A percentile compares a stretch with the other conserved stretches of the same genome.
These are phyloP conservation scores for Penicillium verhagenii DNA, from an alignment of 495 filamentous ascomycete species.

Conservation along the genomic window DNA sequence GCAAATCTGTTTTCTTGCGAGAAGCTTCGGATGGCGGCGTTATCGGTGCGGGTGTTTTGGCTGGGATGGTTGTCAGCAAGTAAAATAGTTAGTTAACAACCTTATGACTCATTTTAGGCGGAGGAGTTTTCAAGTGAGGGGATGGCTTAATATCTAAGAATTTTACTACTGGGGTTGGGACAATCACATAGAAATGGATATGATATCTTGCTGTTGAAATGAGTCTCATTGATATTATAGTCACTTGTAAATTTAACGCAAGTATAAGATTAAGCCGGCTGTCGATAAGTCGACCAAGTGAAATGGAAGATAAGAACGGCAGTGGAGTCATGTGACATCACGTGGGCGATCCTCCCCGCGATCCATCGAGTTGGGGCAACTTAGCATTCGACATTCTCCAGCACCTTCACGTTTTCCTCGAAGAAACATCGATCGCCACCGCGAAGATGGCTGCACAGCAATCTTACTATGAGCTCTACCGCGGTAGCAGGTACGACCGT, in stretches of 20 bases:
- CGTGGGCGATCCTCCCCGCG: slow-evolving; percentile 17
- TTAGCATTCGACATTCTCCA: slow-evolving; percentile 20
- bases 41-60: slow-evolving; percentile 72
- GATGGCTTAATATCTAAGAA: slow-evolving; percentile 1
- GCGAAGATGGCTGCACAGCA: slow-evolving; percentile 31
- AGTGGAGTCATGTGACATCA: slow-evolving; percentile 18
- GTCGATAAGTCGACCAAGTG: too few relatives aligned
- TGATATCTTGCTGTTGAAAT: slow-evolving; percentile 2
- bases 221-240: too few relatives aligned
- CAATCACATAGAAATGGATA: slow-evolving; percentile 18
- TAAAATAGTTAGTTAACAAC: slow-evolving; percentile 12
- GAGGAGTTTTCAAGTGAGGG: slow-evolving; percentile 6
- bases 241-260: too few relatives aligned
- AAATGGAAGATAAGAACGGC: too few relatives aligned
- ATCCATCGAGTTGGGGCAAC: slow-evolving; percentile 9
- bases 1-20: slow-evolving; percentile 60
- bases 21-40: slow-evolving; percentile 76
- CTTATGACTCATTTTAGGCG: background rate
- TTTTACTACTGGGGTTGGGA: slow-evolving; percentile 3
- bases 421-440: background rate
- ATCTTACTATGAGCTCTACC: slow-evolving; percentile 92
- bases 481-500: slow-evolving; percentile 78
- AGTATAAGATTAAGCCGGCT: too few relatives aligned
- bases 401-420: slow-evolving; percentile 4
- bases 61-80: slow-evolving; percentile 51